Conservation (phyloP, 768 basidiomycete species). For the Tricholoma flavovirens region DNA sequence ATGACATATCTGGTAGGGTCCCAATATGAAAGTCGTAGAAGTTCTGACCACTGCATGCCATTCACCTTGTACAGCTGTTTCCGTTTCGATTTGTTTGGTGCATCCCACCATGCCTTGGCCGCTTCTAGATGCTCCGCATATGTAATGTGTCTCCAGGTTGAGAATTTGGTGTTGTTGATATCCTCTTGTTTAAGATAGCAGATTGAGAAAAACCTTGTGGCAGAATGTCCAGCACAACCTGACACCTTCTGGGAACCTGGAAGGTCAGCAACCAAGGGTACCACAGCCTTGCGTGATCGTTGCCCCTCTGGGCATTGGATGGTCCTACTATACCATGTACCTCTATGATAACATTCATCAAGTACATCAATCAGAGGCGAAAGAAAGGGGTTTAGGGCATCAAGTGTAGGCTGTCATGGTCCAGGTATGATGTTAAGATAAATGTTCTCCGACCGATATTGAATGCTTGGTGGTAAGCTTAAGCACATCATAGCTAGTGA, state of each 20-base stretch:
- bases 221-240: background rate
- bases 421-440: constrained; percentile 31
- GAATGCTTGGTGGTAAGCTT: constrained; percentile 27
- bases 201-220: background rate
- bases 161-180: background rate
- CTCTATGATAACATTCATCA: no score
- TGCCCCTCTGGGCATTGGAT: no score
- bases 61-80: background rate
- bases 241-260: background rate
- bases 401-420: constrained; percentile 23
- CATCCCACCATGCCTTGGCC: background rate
- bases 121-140: background rate
- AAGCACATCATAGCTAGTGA: constrained; percentile 27
- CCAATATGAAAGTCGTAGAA: constrained; percentile 24
- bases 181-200: background rate
- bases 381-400: constrained; percentile 18
- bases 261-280: background rate
- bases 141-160: background rate
- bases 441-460: constrained; percentile 25
- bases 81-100: background rate
- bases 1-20: constrained; percentile 14
- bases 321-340: no score
- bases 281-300: background rate
- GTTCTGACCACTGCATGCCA: constrained; percentile 24
- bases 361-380: constrained; percentile 21